phyloP scores from a whole-genome alignment of 176 grass and related monocot species.

The Triticum monococcum region DNA sequence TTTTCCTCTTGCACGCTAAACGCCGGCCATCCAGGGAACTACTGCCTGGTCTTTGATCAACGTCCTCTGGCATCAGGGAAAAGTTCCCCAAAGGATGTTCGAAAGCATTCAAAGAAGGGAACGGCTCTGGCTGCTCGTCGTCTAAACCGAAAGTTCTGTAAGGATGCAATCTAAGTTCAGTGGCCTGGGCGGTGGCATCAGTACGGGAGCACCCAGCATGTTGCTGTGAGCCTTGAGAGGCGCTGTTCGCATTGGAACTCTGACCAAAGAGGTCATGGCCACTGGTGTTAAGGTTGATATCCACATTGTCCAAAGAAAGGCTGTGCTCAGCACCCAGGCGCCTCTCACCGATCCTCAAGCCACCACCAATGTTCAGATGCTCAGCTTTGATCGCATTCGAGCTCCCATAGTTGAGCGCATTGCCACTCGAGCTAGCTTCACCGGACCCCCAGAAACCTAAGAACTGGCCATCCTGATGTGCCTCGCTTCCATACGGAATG shows the following conservation, averaged over 20 bases:
- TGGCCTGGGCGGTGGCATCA: constrained; percentile 27
- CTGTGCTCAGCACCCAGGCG: constrained; percentile 28
- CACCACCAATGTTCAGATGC: constrained; percentile 33
- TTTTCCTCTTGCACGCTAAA: constrained; percentile 79
- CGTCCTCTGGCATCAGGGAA: constrained; percentile 44
- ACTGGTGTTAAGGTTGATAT: constrained; percentile 40
- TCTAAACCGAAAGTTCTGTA: constrained; percentile 41
- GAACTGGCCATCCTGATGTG: constrained; percentile 41
- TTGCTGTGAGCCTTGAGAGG: constrained; percentile 31
- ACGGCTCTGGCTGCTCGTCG: constrained; percentile 40
- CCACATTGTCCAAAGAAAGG: constrained; percentile 44
- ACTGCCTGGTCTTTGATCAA: constrained; percentile 53
- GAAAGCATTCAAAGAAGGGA: constrained; percentile 37
- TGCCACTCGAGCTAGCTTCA: constrained; percentile 52
- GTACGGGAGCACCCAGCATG: constrained; percentile 8
- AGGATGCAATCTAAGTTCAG: constrained; percentile 48
- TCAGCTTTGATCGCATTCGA: constrained; percentile 45
- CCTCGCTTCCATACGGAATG: constrained; percentile 38
- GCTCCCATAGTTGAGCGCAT: constrained; percentile 34
- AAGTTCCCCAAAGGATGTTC: constrained; percentile 45
- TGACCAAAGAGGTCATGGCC: constrained; percentile 32
- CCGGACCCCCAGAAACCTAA: constrained; percentile 58
- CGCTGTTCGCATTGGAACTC: constrained; percentile 36
- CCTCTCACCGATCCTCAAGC: constrained; percentile 54
- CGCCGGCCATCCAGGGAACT: constrained; percentile 61